Conservation (phyloP, 2,329 filamentous ascomycete species). For the Neonectria sp. region DNA sequence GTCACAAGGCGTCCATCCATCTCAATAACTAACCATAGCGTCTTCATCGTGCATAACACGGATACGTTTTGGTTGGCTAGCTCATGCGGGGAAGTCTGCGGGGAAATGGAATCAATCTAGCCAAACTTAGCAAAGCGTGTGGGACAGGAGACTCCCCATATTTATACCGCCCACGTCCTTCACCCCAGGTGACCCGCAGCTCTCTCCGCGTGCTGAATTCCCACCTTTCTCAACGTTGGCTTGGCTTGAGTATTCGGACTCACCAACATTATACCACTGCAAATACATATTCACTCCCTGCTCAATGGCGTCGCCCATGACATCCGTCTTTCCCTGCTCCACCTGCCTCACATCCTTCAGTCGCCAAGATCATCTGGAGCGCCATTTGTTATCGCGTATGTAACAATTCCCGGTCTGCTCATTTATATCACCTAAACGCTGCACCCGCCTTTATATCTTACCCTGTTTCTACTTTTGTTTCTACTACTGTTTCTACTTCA, state of each 20-base stretch:
- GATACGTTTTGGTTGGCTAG: too few species aligned
- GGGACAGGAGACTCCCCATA: not conserved
- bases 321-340: not conserved
- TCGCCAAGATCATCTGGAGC: conserved; percentile 6
- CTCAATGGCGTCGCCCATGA: not conserved
- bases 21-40: too few species aligned
- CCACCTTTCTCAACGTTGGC: not conserved
- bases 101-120: not conserved
- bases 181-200: too few species aligned
- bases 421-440: not conserved
- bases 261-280: not conserved
- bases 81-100: not conserved
- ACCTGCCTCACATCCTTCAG: not conserved
- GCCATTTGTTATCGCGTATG: conserved; percentile 7
- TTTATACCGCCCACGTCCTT: not conserved
- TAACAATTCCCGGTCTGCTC: too few species aligned
- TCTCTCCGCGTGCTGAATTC: not conserved
- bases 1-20: too few species aligned
- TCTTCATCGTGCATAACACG: too few species aligned
- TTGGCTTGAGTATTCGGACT: too few species aligned
- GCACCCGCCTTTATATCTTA: not conserved
- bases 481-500: not conserved
- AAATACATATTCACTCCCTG: not conserved
- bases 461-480: not conserved
- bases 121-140: not conserved